A percentile compares a stretch with the other conserved stretches of the same genome.
Evolutionary conservation across 2,329 filamentous ascomycete species (phyloP).

Genomic region (Aureobasidium sp.): DNA sequence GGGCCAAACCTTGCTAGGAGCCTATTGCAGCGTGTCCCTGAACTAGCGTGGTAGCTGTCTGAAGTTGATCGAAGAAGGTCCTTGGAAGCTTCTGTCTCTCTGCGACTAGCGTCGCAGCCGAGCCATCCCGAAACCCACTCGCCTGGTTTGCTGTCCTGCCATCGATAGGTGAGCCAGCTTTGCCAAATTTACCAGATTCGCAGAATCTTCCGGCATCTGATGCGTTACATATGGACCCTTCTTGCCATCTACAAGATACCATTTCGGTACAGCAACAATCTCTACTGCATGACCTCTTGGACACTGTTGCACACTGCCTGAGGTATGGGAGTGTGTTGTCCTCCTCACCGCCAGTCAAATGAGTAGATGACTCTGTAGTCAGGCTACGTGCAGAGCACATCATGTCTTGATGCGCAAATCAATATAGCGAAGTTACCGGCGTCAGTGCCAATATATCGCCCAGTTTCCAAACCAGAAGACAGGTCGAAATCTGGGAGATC

Average conservation of each 20-base stretch:
- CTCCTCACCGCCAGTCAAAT: constrained; percentile 7
- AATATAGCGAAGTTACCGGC: neutral
- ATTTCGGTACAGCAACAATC: neutral
- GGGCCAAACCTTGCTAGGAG: neutral
- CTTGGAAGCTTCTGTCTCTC: constrained; percentile 12
- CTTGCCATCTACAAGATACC: neutral
- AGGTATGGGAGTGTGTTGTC: constrained; percentile 6
- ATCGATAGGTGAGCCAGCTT: constrained; percentile 3
- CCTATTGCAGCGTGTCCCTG: constrained; percentile 6
- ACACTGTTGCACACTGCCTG: constrained; percentile 6
- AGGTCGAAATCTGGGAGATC: constrained; percentile 8
- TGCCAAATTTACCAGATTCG: constrained; percentile 7
- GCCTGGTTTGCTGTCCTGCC: constrained; percentile 10
- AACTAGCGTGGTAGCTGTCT: constrained; percentile 1
- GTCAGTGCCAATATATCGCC: constrained; percentile 7
- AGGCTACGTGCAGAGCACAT: constrained; percentile 1
- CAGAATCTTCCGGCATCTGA: constrained; percentile 2
- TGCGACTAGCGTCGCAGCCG: constrained; percentile 6
- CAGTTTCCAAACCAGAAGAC: neutral
- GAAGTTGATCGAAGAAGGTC: constrained; percentile 11
- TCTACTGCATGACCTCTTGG: constrained; percentile 1
- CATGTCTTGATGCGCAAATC: neutral
- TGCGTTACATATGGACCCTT: neutral
- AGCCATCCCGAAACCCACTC: constrained; percentile 9
- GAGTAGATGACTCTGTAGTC: neutral